Evolutionary conservation across 305 asterid species (phyloP), one percentile per base, ranked within the genome.

Genomic region (Coffea humblotiana): DNA sequence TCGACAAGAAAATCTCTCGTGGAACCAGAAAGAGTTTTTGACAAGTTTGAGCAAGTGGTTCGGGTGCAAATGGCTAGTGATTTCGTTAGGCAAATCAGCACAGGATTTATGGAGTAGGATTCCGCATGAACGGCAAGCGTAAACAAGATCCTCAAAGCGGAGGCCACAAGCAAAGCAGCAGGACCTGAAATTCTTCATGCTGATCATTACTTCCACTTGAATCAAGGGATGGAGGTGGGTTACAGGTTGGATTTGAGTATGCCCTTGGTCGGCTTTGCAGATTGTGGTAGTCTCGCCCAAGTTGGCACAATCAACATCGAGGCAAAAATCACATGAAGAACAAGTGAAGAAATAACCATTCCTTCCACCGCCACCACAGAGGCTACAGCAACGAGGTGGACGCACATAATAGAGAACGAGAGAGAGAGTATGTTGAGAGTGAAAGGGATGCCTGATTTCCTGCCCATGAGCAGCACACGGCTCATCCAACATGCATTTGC

Each of bases 171-270:
- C 69, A 5, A 14, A 56, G 52, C 78, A 74, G 1, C 15, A 2
- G 19, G 15, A 5, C 21, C 5, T 47, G 15, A 13, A 61, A 15
- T 35, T 6, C 64, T 56, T 16, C 19, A 35, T 74, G 8, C 13
- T 47, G 8, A 40, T 40, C 5, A 40, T 40, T 3, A 40, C 43
- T 40, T 74, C 19, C 19, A 67, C 35, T 19, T 74, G 52, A 37
- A 21, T 74, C 52, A 74, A 21, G 69, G 78, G 51, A 74, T 74
- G 69, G 1, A 52, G 69, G 10, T 74, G 78, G 27, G 11, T 51
- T 18, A 52, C 21, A 5, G 65, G 14, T 73, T 29, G 63, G 8
- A 56, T 56, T 16, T 18, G 67, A 52, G 27, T 51, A 19, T 19
- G n/a, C 5, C 25, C 16, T 10, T 71, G 58, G 19, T 12, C 3